Conservation (phyloP, 2,329 filamentous ascomycete species). For the Calonectria pauciramosa region DNA sequence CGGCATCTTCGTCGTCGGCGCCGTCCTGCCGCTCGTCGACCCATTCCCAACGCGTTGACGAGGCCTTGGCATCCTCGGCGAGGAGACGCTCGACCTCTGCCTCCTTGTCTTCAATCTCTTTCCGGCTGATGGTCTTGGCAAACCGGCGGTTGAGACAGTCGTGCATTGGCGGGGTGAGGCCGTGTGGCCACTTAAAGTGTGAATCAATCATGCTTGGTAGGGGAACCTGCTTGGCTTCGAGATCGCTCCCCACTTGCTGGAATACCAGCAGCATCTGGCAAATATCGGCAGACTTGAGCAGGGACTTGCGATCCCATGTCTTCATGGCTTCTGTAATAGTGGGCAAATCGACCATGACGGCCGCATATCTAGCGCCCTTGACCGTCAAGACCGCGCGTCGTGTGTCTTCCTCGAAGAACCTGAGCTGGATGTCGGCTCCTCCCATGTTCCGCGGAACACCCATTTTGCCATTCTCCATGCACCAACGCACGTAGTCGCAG, state of each 20-base stretch:
- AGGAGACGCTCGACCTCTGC: conserved; percentile 82
- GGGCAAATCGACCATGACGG: conserved; percentile 84
- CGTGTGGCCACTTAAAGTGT: conserved; percentile 84
- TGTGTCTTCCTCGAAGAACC: conserved; percentile 81
- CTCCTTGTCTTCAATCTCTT: conserved; percentile 89
- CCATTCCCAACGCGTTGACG: conserved; percentile 74
- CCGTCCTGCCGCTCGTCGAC: conserved; percentile 65
- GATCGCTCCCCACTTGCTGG: conserved; percentile 74
- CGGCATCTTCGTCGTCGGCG: conserved; percentile 58
- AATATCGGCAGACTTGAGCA: conserved; percentile 91
- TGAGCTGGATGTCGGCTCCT: conserved; percentile 83
- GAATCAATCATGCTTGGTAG: conserved; percentile 79
- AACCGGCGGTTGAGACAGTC: conserved; percentile 87
- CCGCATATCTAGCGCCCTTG: conserved; percentile 79
- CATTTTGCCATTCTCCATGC: conserved; percentile 82
- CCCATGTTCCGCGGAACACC: conserved; percentile 74
- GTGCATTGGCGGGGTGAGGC: conserved; percentile 89
- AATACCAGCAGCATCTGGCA: conserved; percentile 91
- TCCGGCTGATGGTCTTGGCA: conserved; percentile 84
- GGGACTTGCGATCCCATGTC: conserved; percentile 89
- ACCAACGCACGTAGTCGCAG: conserved; percentile 83
- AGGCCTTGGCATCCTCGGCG: conserved; percentile 74
- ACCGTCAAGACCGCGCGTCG: conserved; percentile 81
- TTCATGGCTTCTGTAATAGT: conserved; percentile 94
- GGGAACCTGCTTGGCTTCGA: conserved; percentile 75